These are phyloP conservation scores for Alternaria postmessia DNA, from an alignment of 2,329 filamentous ascomycete genomes.

Conservation along the genomic window DNA sequence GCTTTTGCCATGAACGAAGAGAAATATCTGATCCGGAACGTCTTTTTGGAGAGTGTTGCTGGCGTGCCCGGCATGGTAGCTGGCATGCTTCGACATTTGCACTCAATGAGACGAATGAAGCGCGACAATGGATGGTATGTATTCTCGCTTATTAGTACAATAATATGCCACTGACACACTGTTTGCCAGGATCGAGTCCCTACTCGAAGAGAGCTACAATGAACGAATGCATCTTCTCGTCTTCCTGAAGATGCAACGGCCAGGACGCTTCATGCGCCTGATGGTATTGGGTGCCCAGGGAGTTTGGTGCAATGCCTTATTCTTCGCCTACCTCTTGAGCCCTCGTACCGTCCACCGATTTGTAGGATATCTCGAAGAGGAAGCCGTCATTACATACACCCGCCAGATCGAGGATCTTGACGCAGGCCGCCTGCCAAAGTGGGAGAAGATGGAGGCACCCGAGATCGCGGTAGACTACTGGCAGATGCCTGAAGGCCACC, in stretches of 20 bases:
- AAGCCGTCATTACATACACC: constrained; percentile 95
- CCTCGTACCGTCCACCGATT: constrained; percentile 92
- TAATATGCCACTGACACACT: constrained; percentile 13
- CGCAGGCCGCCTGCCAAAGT: constrained; percentile 80
- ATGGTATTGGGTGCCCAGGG: constrained; percentile 71
- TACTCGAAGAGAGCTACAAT: constrained; percentile 90
- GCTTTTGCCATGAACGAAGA: constrained; percentile 78
- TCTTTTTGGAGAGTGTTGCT: constrained; percentile 94
- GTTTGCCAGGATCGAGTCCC: constrained; percentile 79
- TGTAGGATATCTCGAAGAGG: constrained; percentile 96
- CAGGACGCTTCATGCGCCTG: constrained; percentile 87
- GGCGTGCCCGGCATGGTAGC: constrained; percentile 97
- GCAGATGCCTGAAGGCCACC: constrained; percentile 86
- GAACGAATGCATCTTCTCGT: constrained; percentile 93
- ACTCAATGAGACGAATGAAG: constrained; percentile 83
- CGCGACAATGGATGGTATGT: constrained; percentile 85
- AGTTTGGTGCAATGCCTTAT: constrained; percentile 95
- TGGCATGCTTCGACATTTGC: constrained; percentile 89
- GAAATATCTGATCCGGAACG: constrained; percentile 88
- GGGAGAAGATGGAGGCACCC: constrained; percentile 80
- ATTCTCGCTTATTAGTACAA: neutral
- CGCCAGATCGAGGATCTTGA: constrained; percentile 88
- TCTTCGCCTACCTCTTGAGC: constrained; percentile 85
- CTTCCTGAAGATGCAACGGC: constrained; percentile 90
- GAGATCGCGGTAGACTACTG: constrained; percentile 93